phyloP scores from a whole-genome alignment of 2,329 filamentous ascomycete species.

The Fusarium equiseti region DNA sequence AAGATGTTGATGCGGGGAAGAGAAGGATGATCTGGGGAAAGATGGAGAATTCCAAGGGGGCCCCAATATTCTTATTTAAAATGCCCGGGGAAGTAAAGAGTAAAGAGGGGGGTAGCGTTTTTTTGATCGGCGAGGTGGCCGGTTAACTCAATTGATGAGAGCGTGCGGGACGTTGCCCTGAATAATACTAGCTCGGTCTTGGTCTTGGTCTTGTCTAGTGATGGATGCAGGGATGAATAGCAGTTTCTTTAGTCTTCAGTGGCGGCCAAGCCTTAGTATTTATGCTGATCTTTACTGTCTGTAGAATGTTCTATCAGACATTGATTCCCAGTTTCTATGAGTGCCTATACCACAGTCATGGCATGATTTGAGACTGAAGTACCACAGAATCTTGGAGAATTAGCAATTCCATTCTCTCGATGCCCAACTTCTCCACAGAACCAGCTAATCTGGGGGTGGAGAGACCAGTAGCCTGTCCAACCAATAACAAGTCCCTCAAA shows the following conservation, averaged over 20 bases:
- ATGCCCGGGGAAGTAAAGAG: slow-evolving; percentile 4
- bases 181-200: slow-evolving; percentile 16
- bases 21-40: slow-evolving; percentile 16
- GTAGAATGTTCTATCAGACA: background rate
- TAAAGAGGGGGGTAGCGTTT: background rate
- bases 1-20: slow-evolving; percentile 24
- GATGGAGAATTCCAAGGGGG: slow-evolving; percentile 17
- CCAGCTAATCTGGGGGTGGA: slow-evolving; percentile 26
- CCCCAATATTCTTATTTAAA: slow-evolving; percentile 23
- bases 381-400: slow-evolving; percentile 25
- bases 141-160: background rate
- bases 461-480: background rate
- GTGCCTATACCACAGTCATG: background rate
- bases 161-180: slow-evolving; percentile 5
- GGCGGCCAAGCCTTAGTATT: background rate
- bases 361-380: no score
- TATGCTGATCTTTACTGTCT: background rate
- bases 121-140: slow-evolving; percentile 4
- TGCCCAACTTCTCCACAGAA: slow-evolving; percentile 23
- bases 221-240: slow-evolving; percentile 7
- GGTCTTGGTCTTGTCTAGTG: background rate
- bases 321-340: background rate
- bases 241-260: background rate
- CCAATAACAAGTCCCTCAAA: background rate
- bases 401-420: background rate